These are phyloP conservation scores for Peronospora destructor DNA, from an alignment of 352 stramenopile genomes.

Conservation along the genomic window DNA sequence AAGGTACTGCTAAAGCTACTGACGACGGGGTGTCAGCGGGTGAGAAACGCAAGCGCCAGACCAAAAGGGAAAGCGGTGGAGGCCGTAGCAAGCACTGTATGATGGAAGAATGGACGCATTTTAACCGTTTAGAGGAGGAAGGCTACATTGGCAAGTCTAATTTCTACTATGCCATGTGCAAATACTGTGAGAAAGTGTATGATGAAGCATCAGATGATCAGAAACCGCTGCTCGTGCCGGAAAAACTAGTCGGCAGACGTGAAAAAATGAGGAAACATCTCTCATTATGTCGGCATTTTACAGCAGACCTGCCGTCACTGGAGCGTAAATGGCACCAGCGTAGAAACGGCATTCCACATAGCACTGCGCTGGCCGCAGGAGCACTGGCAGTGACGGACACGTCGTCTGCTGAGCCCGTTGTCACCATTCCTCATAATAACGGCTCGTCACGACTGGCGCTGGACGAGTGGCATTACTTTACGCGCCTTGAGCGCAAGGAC, in stretches of 20 bases:
- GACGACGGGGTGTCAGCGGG: constrained; percentile 8
- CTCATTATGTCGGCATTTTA: constrained; percentile 49
- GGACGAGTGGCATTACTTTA: constrained; percentile 78
- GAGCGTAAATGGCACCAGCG: constrained; percentile 30
- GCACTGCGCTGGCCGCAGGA: constrained; percentile 8
- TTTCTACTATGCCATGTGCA: constrained; percentile 70
- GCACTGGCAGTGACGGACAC: not conserved
- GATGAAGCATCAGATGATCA: constrained; percentile 49
- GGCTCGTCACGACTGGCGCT: constrained; percentile 42
- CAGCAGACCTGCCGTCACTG: constrained; percentile 50
- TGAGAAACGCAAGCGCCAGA: constrained; percentile 53
- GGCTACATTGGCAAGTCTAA: constrained; percentile 82
- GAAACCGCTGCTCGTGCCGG: constrained; percentile 43
- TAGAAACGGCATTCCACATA: constrained; percentile 19
- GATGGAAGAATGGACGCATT: constrained; percentile 81
- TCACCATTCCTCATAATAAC: constrained; percentile 4
- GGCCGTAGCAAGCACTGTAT: constrained; percentile 58
- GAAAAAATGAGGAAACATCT: constrained; percentile 81
- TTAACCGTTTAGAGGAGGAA: constrained; percentile 62
- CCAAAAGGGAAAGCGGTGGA: constrained; percentile 29
- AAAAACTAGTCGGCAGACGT: constrained; percentile 62
- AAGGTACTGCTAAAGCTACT: too few relatives aligned
- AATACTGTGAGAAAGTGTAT: constrained; percentile 58
- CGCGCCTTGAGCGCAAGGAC: constrained; percentile 63
- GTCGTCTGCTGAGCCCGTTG: constrained; percentile 5